Evolutionary conservation across 352 stramenopile genomes (phyloP), one percentile per base, ranked within the genome.

Genomic region (Globisporangium spinosum): DNA sequence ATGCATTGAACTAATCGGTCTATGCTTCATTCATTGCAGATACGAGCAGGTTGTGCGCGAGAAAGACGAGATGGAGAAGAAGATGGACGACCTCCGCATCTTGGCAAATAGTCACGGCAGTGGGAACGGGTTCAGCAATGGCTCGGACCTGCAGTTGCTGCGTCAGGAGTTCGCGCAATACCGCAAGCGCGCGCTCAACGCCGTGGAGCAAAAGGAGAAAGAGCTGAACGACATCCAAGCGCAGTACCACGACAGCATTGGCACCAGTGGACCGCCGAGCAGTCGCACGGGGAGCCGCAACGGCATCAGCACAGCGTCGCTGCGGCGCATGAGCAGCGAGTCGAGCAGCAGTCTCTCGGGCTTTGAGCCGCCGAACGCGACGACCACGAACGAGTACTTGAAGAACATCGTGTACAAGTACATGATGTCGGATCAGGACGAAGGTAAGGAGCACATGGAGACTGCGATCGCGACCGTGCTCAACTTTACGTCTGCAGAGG

Each of bases 331-430:
- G 83, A 95, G 87, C 68, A 89, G 78, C 54, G 80, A 85, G 64
- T 91, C 83, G n/a, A 89, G 82, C 71, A 92, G 78, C 74, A 93
- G 83, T 43, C 64, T 95, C 25, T 89, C 81, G 13, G 87, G 85
- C 8, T 89, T 95, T 60, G 87, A 95, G 47, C 85, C 85, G n/a
- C 87, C 86, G 9, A 82, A 91, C 43, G 76, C 86, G 34, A 92
- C 79, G 64, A 91, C 86, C 32, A 94, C 83, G 58, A 94, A 93
- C 74, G 88, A 96, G 75, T 96, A 96, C 74, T 69, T 96, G 69
- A 94, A 94, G 75, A 96, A 96, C 70, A 96, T 96, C 66, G 85
- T 96, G 73, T 91, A 91, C 79, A 94, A 94, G 77, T 96, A 96
- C 82, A 94, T 96, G 88, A 89, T 78, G 54, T 89, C 84, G n/a